A percentile compares a stretch with the other conserved stretches of the same genome.
Conservation (phyloP, 2,329 filamentous ascomycete species). For the Tolypocladium endophyticum region DNA sequence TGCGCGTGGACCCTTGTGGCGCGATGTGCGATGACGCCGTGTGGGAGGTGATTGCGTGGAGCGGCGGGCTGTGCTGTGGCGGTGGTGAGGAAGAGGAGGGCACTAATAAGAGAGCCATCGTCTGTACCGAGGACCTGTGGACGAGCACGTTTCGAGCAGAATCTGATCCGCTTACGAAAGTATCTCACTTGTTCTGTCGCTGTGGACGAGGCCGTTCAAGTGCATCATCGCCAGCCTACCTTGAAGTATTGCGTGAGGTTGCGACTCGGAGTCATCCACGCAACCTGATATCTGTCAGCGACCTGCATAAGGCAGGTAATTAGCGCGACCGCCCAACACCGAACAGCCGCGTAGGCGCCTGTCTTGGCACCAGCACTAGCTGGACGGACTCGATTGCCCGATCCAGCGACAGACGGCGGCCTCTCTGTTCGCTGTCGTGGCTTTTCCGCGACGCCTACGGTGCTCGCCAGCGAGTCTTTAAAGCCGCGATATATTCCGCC, state of each 20-base stretch:
- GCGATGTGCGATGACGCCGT: background rate
- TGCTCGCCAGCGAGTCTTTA: background rate
- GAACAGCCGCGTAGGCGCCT: background rate
- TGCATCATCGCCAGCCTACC: background rate
- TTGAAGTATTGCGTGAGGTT: no score
- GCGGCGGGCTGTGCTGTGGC: constrained; percentile 7
- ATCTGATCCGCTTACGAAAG: background rate
- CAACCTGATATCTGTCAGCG: no score
- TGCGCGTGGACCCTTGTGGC: background rate
- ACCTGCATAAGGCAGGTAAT: no score
- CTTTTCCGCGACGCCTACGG: background rate
- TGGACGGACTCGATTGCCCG: background rate
- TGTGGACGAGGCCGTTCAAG: background rate
- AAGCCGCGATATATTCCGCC: background rate
- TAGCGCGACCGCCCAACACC: background rate
- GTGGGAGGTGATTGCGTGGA: constrained; percentile 5
- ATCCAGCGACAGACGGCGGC: background rate
- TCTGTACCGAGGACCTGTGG: background rate
- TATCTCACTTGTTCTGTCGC: background rate
- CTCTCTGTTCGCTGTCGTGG: background rate
- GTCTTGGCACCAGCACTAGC: background rate
- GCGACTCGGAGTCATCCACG: no score
- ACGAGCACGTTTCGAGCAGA: background rate
- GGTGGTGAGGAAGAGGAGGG: background rate
- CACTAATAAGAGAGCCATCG: background rate